Percentiles rank a stretch among this genome's conserved stretches.
These are phyloP conservation scores for Penicillium sp. DNA, from an alignment of 2,329 filamentous ascomycete species.

Conservation along the genomic window DNA sequence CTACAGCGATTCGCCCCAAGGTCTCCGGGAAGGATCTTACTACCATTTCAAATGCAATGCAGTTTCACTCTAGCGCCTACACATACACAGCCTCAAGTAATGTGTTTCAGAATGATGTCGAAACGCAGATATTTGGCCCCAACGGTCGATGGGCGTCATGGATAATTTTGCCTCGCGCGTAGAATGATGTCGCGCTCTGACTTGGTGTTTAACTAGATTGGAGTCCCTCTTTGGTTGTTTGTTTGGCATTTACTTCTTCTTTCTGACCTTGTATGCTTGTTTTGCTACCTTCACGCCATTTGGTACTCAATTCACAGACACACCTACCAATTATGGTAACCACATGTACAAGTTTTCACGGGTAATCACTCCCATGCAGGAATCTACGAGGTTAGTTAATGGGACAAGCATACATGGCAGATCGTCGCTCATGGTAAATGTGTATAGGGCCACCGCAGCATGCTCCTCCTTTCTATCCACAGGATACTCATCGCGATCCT, in stretches of 20 bases:
- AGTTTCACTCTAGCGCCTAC: slow-evolving; percentile 35
- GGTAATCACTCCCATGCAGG: slow-evolving; percentile 24
- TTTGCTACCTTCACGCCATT: neutral
- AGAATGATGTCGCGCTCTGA: slow-evolving; percentile 6
- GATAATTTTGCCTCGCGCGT: slow-evolving; percentile 16
- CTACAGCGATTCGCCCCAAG: slow-evolving; percentile 7
- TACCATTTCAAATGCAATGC: slow-evolving; percentile 11
- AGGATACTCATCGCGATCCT: slow-evolving; percentile 27
- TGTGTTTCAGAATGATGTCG: slow-evolving; percentile 25
- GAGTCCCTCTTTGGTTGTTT: neutral
- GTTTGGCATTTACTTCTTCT: slow-evolving; percentile 10
- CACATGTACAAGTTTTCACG: slow-evolving; percentile 21
- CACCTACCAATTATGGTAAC: slow-evolving; percentile 26
- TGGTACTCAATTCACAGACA: neutral
- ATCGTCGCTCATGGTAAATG: slow-evolving; percentile 16
- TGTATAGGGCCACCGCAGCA: slow-evolving; percentile 33
- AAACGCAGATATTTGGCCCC: slow-evolving; percentile 9
- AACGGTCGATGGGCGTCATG: slow-evolving; percentile 11
- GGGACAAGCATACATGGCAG: neutral
- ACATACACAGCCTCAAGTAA: slow-evolving; percentile 14
- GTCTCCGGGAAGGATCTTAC: neutral
- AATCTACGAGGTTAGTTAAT: slow-evolving; percentile 19
- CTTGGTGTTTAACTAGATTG: slow-evolving; percentile 18
- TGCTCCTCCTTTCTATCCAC: slow-evolving; percentile 32
- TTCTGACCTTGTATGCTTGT: neutral